phyloP scores from a whole-genome alignment of 495 filamentous ascomycete species.

The Hypoxylon crocopeplum region DNA sequence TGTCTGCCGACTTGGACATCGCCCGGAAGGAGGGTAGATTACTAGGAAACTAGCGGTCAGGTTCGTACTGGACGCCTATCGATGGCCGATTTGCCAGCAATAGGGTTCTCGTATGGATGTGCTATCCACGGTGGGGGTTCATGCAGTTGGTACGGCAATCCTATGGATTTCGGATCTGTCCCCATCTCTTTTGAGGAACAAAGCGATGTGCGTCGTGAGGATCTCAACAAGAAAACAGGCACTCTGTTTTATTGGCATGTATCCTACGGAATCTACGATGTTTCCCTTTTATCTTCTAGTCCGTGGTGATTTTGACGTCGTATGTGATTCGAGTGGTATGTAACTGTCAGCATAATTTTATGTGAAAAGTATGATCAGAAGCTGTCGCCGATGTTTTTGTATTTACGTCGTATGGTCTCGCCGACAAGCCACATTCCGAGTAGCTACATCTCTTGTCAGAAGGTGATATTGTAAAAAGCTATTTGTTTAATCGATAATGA shows the following conservation, averaged over 20 bases:
- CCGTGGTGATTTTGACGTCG: not conserved
- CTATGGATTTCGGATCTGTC: conserved; percentile 24
- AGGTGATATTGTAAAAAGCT: too few species aligned
- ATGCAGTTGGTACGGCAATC: conserved; percentile 24
- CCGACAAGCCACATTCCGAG: too few species aligned
- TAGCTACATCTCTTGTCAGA: too few species aligned
- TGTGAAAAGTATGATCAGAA: too few species aligned
- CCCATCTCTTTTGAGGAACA: conserved; percentile 24
- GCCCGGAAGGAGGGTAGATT: conserved; percentile 16
- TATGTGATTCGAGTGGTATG: not conserved
- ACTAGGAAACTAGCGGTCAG: conserved; percentile 27
- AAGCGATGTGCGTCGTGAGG: conserved; percentile 26
- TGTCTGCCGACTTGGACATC: conserved; percentile 31
- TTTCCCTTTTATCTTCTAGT: conserved; percentile 12
- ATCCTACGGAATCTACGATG: conserved; percentile 31
- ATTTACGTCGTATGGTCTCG: too few species aligned
- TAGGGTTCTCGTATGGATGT: conserved; percentile 18
- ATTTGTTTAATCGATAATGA: too few species aligned
- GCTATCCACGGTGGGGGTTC: conserved; percentile 27
- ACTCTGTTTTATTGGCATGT: conserved; percentile 27
- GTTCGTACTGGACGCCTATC: conserved; percentile 18
- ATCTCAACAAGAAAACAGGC: conserved; percentile 16
- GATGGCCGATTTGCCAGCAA: conserved; percentile 10
- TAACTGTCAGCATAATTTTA: not conserved
- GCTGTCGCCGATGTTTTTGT: too few species aligned